Percentiles rank a stretch among this genome's conserved stretches.
Evolutionary conservation across 1,284 basidiomycete species (phyloP).

Genomic region (Vanrija humicola): DNA sequence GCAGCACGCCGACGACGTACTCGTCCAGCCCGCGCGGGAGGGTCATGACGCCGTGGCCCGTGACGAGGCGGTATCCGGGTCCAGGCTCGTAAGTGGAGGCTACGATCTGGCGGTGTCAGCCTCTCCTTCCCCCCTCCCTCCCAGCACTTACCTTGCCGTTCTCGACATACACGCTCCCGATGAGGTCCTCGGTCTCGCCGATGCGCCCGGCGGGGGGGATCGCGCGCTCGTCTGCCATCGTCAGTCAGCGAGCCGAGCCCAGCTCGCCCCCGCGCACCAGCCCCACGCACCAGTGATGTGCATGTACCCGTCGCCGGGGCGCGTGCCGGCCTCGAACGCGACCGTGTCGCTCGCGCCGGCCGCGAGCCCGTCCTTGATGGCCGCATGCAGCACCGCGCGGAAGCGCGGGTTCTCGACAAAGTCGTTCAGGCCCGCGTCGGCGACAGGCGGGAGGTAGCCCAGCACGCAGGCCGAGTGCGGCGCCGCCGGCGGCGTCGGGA

Average conservation of each 20-base stretch:
- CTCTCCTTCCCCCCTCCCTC: too few relatives aligned
- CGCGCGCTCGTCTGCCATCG: slow-evolving; percentile 37
- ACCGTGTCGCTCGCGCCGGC: slow-evolving; percentile 23
- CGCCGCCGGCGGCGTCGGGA: slow-evolving; percentile 23
- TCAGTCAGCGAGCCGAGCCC: too few relatives aligned
- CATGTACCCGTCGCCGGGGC: slow-evolving; percentile 47
- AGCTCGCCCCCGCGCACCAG: too few relatives aligned
- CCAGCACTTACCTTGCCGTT: slow-evolving; percentile 37
- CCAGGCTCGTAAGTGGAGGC: slow-evolving; percentile 42
- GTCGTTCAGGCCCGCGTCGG: slow-evolving; percentile 30
- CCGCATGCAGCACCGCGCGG: slow-evolving; percentile 25
- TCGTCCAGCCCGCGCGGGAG: slow-evolving; percentile 43
- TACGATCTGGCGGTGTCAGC: slow-evolving; percentile 26
- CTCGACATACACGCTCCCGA: slow-evolving; percentile 45
- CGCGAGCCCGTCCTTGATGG: slow-evolving; percentile 25
- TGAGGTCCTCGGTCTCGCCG: slow-evolving; percentile 48
- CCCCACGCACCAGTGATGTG: slow-evolving; percentile 43
- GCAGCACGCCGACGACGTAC: slow-evolving; percentile 31
- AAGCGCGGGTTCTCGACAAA: slow-evolving; percentile 37
- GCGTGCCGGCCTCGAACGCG: slow-evolving; percentile 37
- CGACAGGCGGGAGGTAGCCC: slow-evolving; percentile 34
- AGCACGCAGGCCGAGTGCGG: slow-evolving; percentile 17
- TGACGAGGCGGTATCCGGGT: slow-evolving; percentile 44
- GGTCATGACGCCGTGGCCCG: slow-evolving; percentile 37
- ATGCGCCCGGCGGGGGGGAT: slow-evolving; percentile 46